A percentile compares a stretch with the other conserved stretches of the same genome.
Conservation (phyloP, 1,284 basidiomycete species). For the Cryptococcus wingfieldii region DNA sequence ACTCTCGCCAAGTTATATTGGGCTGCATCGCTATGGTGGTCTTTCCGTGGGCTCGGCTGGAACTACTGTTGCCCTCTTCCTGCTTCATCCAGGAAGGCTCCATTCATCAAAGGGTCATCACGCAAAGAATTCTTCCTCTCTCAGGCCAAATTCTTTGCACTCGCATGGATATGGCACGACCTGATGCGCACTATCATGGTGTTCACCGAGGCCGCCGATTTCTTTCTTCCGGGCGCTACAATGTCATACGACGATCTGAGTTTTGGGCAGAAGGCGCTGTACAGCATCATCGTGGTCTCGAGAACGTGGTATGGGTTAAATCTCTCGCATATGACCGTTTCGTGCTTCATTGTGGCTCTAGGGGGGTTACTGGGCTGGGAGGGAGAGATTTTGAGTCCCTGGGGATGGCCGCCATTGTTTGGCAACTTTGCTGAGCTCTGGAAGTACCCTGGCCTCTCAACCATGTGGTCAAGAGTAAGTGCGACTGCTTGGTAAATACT, state of each 20-base stretch:
- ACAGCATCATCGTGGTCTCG: constrained; percentile 23
- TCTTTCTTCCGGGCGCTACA: constrained; percentile 18
- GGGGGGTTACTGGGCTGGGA: constrained; percentile 36
- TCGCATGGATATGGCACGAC: constrained; percentile 20
- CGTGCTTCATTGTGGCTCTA: constrained; percentile 17
- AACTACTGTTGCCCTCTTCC: constrained; percentile 31
- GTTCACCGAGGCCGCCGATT: constrained; percentile 18
- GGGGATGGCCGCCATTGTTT: constrained; percentile 43
- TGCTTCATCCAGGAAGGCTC: constrained; percentile 15
- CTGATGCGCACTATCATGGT: constrained; percentile 25
- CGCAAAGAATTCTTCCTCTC: constrained; percentile 17
- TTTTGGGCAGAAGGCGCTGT: constrained; percentile 18
- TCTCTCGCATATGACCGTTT: constrained; percentile 11
- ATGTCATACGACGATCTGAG: constrained; percentile 19
- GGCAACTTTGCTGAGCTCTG: constrained; percentile 29
- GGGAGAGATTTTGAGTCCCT: constrained; percentile 37
- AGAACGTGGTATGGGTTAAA: constrained; percentile 27
- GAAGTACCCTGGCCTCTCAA: constrained; percentile 32
- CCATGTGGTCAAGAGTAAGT: constrained; percentile 42
- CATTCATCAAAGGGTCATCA: constrained; percentile 25
- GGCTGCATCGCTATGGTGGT: constrained; percentile 32
- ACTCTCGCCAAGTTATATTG: constrained; percentile 38
- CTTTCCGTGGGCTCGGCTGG: constrained; percentile 42
- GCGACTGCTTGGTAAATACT: background rate
- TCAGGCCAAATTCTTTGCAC: constrained; percentile 9